Evolutionary conservation across 2,329 filamentous ascomycete genomes (phyloP), one percentile per base, ranked within the genome.

Genomic region (Phialophora chinensis): DNA sequence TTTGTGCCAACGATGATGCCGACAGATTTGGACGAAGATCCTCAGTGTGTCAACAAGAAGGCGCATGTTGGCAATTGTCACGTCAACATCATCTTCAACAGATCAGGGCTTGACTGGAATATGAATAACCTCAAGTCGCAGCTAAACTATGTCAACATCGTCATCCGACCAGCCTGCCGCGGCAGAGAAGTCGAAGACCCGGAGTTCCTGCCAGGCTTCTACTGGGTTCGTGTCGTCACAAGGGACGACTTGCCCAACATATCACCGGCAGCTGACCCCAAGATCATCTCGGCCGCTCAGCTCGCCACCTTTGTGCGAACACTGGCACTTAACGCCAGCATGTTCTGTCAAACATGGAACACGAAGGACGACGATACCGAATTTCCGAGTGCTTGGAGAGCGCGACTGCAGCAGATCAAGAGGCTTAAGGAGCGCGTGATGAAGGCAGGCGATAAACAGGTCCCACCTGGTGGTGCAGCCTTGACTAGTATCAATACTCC

Each of bases 1-100:
- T 95, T 98, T 76, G 90, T 98, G 62, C 92, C 91, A 4, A 99
- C 94, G 3, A 93, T 98, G 84, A 99, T 99, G 95, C 95, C 95
- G 0, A 97, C 92, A 10, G 87, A 96, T 75, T 81, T 90, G 14
- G 88, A 92, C 62, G 85, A 87, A 33, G 93, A 97, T 73, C 87
- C 90, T 10, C 85, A 87, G 68, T 92, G 90, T 74, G 88, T 90
- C 68, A 85, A 88, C 77, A 99, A 99, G 82, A 99, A 99, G 79
- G 86, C 89, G 2, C 96, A 98, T 75, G 95, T 98, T 67, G 95
- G 95, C 65, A 99, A 99, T 75, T 95, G 98, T 78, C 96, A 92
- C 77, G 95, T 99, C 75, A 98, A 97, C 76, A 96, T 99, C 72
- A 90, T 99, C 65, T 99, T 96, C 84, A 99, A 99, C 77, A 92